A percentile compares a stretch with the other conserved stretches of the same genome.
Conservation (phyloP, 345 rosid genomes). For the Arabis alpina region DNA sequence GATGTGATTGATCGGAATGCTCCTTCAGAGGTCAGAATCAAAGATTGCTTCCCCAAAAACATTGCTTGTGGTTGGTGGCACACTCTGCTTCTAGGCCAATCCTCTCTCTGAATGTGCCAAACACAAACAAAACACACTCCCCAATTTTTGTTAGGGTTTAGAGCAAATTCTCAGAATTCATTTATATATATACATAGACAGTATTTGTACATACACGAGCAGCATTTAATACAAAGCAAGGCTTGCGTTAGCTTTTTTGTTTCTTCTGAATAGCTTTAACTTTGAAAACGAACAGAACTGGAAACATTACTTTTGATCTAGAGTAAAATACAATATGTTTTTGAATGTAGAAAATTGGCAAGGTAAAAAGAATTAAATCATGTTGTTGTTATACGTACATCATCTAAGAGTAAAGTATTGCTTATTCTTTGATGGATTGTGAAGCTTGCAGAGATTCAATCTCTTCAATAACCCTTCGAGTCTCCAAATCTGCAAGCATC, state of each 20-base stretch:
- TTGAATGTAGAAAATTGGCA: too few species aligned
- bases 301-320: neutral
- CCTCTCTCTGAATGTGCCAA: constrained; percentile 53
- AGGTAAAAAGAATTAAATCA: too few species aligned
- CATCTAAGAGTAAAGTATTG: too few species aligned
- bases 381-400: too few species aligned
- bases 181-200: constrained; percentile 13
- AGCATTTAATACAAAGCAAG: constrained; percentile 11
- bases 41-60: constrained; percentile 63
- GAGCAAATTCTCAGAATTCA: constrained; percentile 18
- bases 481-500: too few species aligned
- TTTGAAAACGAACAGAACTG: neutral
- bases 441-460: too few species aligned
- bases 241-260: neutral
- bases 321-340: neutral
- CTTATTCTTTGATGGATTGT: too few species aligned
- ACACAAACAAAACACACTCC: constrained; percentile 1
- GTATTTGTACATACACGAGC: constrained; percentile 36
- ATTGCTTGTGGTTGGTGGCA: constrained; percentile 99
- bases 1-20: constrained; percentile 86
- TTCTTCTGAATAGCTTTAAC: constrained; percentile 19
- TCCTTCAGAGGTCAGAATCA: constrained; percentile 67
- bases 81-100: constrained; percentile 77
- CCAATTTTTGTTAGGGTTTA: constrained; percentile 65
- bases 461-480: too few species aligned